Evolutionary conservation across 1,139 yeast genomes (phyloP), one percentile per base, ranked within the genome.

Genomic region (Scheffersomyces titani): DNA sequence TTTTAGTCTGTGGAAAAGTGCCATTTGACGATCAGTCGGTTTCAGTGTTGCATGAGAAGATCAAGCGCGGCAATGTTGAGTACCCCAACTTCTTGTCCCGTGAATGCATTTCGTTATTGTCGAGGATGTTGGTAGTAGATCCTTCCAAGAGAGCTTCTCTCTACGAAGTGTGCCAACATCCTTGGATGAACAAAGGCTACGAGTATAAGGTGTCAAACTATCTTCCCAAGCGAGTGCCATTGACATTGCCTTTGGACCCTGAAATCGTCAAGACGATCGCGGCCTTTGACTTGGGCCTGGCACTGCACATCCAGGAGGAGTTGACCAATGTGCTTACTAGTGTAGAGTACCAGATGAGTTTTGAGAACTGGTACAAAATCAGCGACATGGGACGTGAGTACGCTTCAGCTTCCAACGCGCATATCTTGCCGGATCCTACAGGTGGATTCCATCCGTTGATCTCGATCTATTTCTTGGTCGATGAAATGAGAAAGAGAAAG

Each of bases 11-110:
- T 70, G 99, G 99, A 55, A 93, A 92, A 70, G 98, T 96, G 6
- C 99, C 99, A 16, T 96, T 96, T 72, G 99, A 96, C 71, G 99
- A 96, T 70, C 96, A 92, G 68, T 88, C 91, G 59, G 97, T 96
- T 64, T 89, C 94, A 51, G 96, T 91, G 1, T 80, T 96, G 65
- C 99, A 96, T 71, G 97, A 92, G 63, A 93, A 93, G 72, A 96
- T 96, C 70, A 96, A 94, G 69, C 84, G 89, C 62, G 99, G 99
- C 47, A 82, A 87, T 59, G 97, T 96, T 5, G 97, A 92, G 63
- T 96, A 96, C 70, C 99, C 99, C 5, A 82, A 82, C 50, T 88
- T 88, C 75, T 77, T 96, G 52, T 88, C 97, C 3, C 80, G 84
- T 46, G 97, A 92, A 63, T 94, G 97, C 67, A 82, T 88, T n/a